These are phyloP conservation scores for Emiliania huxleyi DNA, from an alignment of 78 protist species.

Conservation along the genomic window DNA sequence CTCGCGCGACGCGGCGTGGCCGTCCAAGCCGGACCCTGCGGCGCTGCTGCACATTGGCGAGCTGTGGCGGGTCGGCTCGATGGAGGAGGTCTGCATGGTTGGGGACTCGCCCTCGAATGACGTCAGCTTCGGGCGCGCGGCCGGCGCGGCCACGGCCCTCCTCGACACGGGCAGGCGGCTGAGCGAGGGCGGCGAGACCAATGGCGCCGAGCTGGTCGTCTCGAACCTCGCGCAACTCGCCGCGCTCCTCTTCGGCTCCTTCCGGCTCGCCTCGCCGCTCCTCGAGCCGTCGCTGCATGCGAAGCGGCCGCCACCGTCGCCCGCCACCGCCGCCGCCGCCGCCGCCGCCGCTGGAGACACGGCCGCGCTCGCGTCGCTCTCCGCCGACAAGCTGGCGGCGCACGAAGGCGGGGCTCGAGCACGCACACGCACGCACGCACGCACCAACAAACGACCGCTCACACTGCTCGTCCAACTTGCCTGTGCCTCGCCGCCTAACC, in stretches of 20 bases:
- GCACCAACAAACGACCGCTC: no score
- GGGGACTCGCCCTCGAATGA: slow-evolving; percentile 5
- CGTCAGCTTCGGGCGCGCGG: background rate
- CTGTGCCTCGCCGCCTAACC: no score
- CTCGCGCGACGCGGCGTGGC: background rate
- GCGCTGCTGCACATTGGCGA: background rate
- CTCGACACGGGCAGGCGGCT: background rate
- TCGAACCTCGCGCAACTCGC: background rate
- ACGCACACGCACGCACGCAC: no score
- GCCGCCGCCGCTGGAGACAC: background rate
- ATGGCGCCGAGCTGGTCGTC: background rate
- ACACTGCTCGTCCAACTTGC: no score
- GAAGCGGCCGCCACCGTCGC: background rate
- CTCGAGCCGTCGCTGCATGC: background rate
- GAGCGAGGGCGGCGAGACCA: background rate
- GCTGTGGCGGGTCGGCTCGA: background rate
- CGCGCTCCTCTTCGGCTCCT: background rate
- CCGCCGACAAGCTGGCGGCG: background rate
- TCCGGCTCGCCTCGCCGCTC: background rate
- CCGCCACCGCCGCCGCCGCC: background rate
- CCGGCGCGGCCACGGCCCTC: slow-evolving; percentile 3
- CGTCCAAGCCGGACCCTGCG: slow-evolving; percentile 16
- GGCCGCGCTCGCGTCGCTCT: background rate
- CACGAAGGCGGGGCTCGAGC: no score
- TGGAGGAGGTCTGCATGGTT: background rate